Base-by-base conservation (phyloP, 805 yeast genomes). In the Candida dendrica region DNA sequence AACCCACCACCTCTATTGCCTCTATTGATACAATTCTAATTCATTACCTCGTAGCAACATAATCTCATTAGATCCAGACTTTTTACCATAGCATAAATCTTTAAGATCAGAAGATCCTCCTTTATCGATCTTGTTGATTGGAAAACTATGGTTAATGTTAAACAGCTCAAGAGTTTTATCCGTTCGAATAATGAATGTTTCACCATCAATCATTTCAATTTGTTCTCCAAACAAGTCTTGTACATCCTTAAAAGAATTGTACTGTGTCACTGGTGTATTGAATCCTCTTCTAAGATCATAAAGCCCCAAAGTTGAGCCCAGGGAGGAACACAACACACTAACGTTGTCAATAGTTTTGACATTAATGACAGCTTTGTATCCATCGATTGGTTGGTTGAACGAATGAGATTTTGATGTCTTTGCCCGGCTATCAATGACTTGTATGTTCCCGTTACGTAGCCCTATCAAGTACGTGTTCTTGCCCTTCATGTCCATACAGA, bases 381-480 rank as follows among this genome's bases (percentile, higher is more conserved):
- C 26, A 8, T 34, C 20, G 8, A 20, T 9, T n/a, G 3, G 19
- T 22, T 34, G 19, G 8, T 14, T 19, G 4, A 15, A 6, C 7
- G 17, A n/a, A n/a, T 13, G 27, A 6, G 22, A 9, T 19, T 35
- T 35, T 19, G 20, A 9, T 14, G 16, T 26, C 18, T 37, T 38
- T 1, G 36, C n/a, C 16, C 59, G 45, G 9, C 26, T 24, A 43
- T 55, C 59, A 50, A 53, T 45, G 1, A 42, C 10, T 27, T 35
- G 41, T 2, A 54, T 26, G 1, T 20, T 11, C 1, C 56, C 55
- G 24, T 47, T 48, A 34, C 59, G 48, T 19, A 39, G 41, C 1
- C 60, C 60, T 9, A 52, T 11, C 18, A 37, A 10, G 29, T 29
- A 45, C 14, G 32, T 15, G 38, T 18, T 17, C 13, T 18, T 36